Percentiles rank a stretch among this genome's conserved stretches.
Conservation (phyloP, 2,329 filamentous ascomycete species). For the Aureobasidium musti region DNA sequence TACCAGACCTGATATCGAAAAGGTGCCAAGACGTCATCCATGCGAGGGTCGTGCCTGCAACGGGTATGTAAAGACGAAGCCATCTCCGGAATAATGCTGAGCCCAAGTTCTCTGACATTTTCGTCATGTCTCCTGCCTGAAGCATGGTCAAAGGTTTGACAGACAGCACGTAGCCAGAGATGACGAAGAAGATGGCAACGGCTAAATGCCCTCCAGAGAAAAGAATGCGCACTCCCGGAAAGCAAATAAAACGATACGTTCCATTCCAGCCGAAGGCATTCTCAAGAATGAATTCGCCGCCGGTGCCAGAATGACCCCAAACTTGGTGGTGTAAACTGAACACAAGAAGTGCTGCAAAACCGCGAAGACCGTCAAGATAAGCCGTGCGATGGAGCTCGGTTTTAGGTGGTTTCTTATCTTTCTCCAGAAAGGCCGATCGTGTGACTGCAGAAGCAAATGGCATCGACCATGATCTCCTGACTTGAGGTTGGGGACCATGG, state of each 20-base stretch:
- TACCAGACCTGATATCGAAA: slow-evolving; percentile 51
- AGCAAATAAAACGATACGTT: slow-evolving; percentile 52
- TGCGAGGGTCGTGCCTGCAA: slow-evolving; percentile 58
- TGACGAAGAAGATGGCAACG: slow-evolving; percentile 55
- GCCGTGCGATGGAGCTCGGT: slow-evolving; percentile 52
- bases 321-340: slow-evolving; percentile 62
- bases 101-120: slow-evolving; percentile 48
- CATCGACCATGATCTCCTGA: background rate
- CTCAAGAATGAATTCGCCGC: slow-evolving; percentile 51
- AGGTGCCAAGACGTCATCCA: slow-evolving; percentile 58
- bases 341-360: slow-evolving; percentile 67
- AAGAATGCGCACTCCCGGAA: slow-evolving; percentile 62
- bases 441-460: background rate
- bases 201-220: slow-evolving; percentile 65
- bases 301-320: slow-evolving; percentile 55
- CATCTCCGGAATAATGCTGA: slow-evolving; percentile 56
- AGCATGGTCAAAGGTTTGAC: slow-evolving; percentile 50
- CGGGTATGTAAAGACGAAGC: slow-evolving; percentile 53
- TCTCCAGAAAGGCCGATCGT: background rate
- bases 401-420: background rate
- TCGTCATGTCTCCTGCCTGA: slow-evolving; percentile 45
- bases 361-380: slow-evolving; percentile 65
- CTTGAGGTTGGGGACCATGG: background rate
- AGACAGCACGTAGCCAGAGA: slow-evolving; percentile 57
- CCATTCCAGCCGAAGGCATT: slow-evolving; percentile 56